Conservation (phyloP, 805 yeast genomes). For the Metschnikowia cerradonensis region DNA sequence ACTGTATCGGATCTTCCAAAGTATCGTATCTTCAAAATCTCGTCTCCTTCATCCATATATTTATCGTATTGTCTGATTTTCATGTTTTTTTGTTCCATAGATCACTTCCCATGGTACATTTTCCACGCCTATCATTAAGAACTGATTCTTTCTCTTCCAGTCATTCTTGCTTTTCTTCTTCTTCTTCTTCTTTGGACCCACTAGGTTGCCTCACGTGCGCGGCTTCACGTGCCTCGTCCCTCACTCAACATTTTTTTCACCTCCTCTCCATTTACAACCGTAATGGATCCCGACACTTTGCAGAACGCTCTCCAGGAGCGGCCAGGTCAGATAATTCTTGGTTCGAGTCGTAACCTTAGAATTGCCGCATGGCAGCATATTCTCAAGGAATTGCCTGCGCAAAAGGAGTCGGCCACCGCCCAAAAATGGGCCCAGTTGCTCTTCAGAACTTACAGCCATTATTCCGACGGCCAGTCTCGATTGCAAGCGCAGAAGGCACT, state of each 20-base stretch:
- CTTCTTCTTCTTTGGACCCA: no score
- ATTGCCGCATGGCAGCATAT: constrained; percentile 31
- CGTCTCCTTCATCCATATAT: no score
- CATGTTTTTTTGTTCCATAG: no score
- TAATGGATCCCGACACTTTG: constrained; percentile 3
- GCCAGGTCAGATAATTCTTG: constrained; percentile 20
- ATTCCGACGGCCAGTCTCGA: constrained; percentile 50
- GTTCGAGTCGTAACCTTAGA: constrained; percentile 36
- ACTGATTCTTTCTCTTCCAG: neutral
- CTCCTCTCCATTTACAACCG: neutral
- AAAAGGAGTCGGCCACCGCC: constrained; percentile 15
- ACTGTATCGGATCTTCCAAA: no score
- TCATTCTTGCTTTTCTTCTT: neutral
- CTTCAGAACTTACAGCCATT: constrained; percentile 47
- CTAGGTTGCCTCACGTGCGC: no score
- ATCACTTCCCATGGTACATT: no score
- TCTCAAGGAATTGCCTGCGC: constrained; percentile 20
- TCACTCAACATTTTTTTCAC: constrained; percentile 2
- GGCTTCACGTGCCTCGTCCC: neutral
- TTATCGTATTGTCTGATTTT: no score
- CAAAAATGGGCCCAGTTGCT: constrained; percentile 25
- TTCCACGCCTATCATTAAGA: no score
- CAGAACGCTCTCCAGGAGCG: constrained; percentile 15
- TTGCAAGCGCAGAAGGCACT: constrained; percentile 39
- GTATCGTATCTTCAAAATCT: no score